phyloP scores from a whole-genome alignment of 768 basidiomycete species.

The Russula sp. region DNA sequence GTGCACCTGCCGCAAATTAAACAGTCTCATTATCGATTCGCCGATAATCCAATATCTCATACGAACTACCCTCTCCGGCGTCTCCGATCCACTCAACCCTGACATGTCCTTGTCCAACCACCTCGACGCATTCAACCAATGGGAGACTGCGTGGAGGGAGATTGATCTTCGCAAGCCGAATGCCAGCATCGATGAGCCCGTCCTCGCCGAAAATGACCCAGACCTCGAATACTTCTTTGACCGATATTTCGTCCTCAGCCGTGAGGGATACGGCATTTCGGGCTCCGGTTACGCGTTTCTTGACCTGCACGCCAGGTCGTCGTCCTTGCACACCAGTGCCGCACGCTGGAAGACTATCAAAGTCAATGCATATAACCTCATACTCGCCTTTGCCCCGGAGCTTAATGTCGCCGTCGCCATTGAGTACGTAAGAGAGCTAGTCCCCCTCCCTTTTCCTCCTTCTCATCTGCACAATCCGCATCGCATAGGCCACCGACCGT shows the following conservation, averaged over 20 bases:
- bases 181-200: background rate
- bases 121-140: background rate
- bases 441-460: background rate
- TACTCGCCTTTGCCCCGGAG: conserved; percentile 21
- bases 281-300: conserved; percentile 13
- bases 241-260: conserved; percentile 14
- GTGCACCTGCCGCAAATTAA: conserved; percentile 1
- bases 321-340: background rate
- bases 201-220: background rate
- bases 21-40: background rate
- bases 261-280: conserved; percentile 12
- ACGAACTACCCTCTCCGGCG: conserved; percentile 15
- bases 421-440: conserved; percentile 8
- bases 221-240: conserved; percentile 17
- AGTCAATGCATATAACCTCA: conserved; percentile 8
- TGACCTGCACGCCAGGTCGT: conserved; percentile 5
- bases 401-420: conserved; percentile 15
- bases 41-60: conserved; percentile 10
- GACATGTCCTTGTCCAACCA: conserved; percentile 8
- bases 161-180: conserved; percentile 8
- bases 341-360: conserved; percentile 15
- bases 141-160: conserved; percentile 7
- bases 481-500: conserved; percentile 10
- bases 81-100: conserved; percentile 15
- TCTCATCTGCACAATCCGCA: background rate